phyloP scores from a whole-genome alignment of 345 rosid genomes.

The Sapria himalayana region DNA sequence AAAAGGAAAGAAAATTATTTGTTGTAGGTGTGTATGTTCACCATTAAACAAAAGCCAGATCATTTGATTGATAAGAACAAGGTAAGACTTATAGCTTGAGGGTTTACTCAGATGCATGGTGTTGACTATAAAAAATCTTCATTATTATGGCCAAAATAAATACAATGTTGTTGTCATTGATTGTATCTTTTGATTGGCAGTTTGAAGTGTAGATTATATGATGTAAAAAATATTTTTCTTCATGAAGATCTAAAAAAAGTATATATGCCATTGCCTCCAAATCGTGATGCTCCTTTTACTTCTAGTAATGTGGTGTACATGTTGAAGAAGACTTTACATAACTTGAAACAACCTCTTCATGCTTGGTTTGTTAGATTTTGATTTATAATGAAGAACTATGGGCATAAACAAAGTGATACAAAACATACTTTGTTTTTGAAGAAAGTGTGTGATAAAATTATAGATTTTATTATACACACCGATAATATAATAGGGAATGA shows the following conservation, averaged over 20 bases:
- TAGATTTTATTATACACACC: too few relatives aligned
- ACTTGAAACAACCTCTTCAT: too few relatives aligned
- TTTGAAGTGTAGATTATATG: background rate
- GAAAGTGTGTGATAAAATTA: too few relatives aligned
- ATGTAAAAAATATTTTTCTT: background rate
- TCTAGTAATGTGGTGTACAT: too few relatives aligned
- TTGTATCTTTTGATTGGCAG: background rate
- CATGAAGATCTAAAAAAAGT: background rate
- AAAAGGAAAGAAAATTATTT: background rate
- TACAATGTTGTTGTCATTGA: background rate
- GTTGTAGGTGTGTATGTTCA: background rate
- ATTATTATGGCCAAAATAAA: background rate
- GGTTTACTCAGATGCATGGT: background rate
- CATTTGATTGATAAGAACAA: background rate
- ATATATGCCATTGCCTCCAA: too few relatives aligned
- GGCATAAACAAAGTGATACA: too few relatives aligned
- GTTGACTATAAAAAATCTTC: background rate
- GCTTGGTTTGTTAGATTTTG: too few relatives aligned
- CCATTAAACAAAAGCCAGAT: background rate
- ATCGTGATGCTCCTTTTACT: too few relatives aligned
- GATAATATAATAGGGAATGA: too few relatives aligned
- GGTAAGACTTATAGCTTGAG: background rate
- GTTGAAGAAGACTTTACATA: too few relatives aligned
- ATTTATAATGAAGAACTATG: too few relatives aligned
- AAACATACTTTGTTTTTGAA: too few relatives aligned